Base-by-base conservation (phyloP, 257 asterid species). In the Petrea volubilis region DNA sequence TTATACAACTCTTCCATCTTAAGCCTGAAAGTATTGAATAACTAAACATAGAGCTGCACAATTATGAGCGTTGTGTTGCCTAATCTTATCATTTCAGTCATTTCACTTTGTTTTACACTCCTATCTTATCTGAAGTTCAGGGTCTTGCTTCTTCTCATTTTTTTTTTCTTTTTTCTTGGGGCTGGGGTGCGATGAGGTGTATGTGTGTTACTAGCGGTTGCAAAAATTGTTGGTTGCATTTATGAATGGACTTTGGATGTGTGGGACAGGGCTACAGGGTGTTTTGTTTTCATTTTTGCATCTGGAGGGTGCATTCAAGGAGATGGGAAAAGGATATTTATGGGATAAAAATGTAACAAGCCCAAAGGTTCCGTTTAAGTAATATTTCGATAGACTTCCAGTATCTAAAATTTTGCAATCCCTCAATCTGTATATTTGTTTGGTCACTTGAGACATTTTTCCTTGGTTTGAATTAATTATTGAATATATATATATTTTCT, bases 61-160 rank as follows among this genome's bases (percentile, higher is more conserved):
- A 28, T 71, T 34, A 41, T 14, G 46, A 5, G 29, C 25, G 15
- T 55, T 27, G 23, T 59, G 28, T 64, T 57, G 10, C n/a, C 27
- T 34, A 24, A 60, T 74, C 53, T 51, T 52, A 25, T 60, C 43
- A 23, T 59, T 0, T 3, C 23, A 3, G 33, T 34, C 62, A 52
- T 27, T 71, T 70, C 29, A 4, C 46, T 68, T 69, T 71, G 71
- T 59, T 71, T 53, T 33, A 7, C 61, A n/a, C 62, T 56, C 43
- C 55, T 46, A 71, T 23, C 61, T 53, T 29, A 63, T 47, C 38
- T 36, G 56, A 74, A 51, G 52, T 8, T 69, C 18, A 62, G 17
- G 24, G 43, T 47, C n/a, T 50, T 20, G 11, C 23, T 62, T 4
- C 10, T 38, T 59, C 18, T 43, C n/a, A n/a, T 64, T 55, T 53